These are phyloP conservation scores for Erigeron canadensis DNA, from an alignment of 129 eudicot species.

Conservation along the genomic window DNA sequence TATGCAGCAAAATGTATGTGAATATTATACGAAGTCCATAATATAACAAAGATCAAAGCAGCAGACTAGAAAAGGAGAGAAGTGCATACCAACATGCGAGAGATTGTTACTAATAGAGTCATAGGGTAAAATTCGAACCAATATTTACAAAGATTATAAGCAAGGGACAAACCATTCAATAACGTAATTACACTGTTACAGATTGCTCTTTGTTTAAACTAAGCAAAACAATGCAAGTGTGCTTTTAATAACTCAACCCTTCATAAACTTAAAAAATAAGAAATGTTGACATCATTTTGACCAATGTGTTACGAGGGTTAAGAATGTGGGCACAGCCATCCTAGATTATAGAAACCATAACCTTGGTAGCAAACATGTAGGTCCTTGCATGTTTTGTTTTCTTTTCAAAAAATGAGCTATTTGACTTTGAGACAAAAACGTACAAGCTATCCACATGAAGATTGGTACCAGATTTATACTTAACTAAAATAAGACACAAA, in stretches of 20 bases:
- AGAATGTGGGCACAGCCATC: constrained; percentile 2
- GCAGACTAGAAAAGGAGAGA: not conserved
- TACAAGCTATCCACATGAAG: not conserved
- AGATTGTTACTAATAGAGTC: not conserved
- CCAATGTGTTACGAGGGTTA: constrained; percentile 6
- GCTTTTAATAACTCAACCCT: not conserved
- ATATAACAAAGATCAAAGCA: not conserved
- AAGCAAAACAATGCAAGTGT: not conserved
- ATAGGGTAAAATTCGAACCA: not conserved
- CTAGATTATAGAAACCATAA: constrained; percentile 13
- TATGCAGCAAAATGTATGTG: not conserved
- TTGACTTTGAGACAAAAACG: not conserved
- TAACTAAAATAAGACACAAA: not conserved
- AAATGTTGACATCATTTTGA: not conserved
- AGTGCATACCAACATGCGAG: constrained; percentile 8
- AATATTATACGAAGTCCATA: not conserved
- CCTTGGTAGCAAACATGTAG: not conserved
- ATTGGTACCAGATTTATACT: not conserved
- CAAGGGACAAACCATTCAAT: not conserved
- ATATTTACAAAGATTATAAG: constrained; percentile 6
- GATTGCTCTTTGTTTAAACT: not conserved
- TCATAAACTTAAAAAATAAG: constrained; percentile 3
- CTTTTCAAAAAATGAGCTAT: not conserved
- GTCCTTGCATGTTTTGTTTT: constrained; percentile 1
- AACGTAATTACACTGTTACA: too few relatives aligned